Conservation (phyloP, 2,329 filamentous ascomycete species). For the Colletotrichum gigasporum region DNA sequence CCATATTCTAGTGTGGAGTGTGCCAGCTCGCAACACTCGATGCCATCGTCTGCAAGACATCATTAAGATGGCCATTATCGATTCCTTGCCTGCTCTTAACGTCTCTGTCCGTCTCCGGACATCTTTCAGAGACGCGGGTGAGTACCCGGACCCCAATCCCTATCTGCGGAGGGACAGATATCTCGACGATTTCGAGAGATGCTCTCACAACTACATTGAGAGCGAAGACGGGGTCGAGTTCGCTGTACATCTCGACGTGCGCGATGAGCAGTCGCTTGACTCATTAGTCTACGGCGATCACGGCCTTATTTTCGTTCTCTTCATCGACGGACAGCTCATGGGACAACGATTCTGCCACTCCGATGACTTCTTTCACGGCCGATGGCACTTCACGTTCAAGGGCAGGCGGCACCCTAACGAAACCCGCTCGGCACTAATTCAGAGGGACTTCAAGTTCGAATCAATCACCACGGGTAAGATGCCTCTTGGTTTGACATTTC, state of each 20-base stretch:
- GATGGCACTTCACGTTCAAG: constrained; percentile 9
- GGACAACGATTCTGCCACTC: constrained; percentile 16
- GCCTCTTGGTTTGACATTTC: not conserved
- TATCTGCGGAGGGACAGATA: not conserved
- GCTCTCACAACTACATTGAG: constrained; percentile 40
- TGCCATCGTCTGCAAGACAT: too few species aligned
- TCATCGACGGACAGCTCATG: constrained; percentile 37
- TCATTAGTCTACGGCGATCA: constrained; percentile 37
- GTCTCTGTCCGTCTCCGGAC: constrained; percentile 11
- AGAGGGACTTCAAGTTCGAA: constrained; percentile 38
- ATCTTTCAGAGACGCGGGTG: not conserved
- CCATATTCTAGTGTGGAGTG: too few species aligned
- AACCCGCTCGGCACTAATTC: constrained; percentile 15
- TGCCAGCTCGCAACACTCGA: too few species aligned
- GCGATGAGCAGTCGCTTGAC: constrained; percentile 31
- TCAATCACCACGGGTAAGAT: constrained; percentile 39
- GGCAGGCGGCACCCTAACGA: constrained; percentile 13
- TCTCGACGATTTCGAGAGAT: constrained; percentile 9
- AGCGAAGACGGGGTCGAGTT: constrained; percentile 39
- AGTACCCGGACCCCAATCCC: constrained; percentile 8
- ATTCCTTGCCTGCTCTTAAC: constrained; percentile 7
- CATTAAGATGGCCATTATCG: constrained; percentile 18
- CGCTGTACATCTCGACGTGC: constrained; percentile 31
- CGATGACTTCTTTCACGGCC: not conserved
- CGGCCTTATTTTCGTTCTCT: constrained; percentile 24